Evolutionary conservation across 139 green algal species (phyloP).

Genomic region (Coelastrella sp.): DNA sequence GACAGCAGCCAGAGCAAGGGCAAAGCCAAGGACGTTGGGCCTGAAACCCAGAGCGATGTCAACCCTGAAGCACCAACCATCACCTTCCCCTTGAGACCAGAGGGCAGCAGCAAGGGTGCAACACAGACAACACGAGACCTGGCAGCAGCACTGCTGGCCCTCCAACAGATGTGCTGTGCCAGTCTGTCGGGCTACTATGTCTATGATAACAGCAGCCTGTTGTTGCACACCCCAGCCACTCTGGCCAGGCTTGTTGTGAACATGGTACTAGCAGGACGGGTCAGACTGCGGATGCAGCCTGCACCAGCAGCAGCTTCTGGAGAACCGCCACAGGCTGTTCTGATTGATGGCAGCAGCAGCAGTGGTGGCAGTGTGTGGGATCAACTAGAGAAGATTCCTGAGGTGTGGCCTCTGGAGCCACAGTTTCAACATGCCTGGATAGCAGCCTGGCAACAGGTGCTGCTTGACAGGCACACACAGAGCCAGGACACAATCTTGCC

Average conservation of each 20-base stretch:
- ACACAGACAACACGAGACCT: not conserved
- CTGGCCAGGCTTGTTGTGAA: not conserved
- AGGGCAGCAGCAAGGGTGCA: too few relatives aligned
- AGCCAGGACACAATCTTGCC: not conserved
- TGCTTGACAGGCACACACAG: not conserved
- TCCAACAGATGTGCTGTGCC: not conserved
- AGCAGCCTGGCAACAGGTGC: conserved; percentile 15
- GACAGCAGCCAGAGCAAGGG: not conserved
- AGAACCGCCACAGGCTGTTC: not conserved
- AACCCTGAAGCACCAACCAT: too few relatives aligned
- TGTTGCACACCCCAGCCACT: not conserved
- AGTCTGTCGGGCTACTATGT: not conserved
- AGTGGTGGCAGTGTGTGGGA: not conserved
- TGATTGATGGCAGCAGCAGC: conserved; percentile 9
- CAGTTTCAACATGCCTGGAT: not conserved
- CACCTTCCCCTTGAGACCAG: too few relatives aligned
- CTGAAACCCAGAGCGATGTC: too few relatives aligned
- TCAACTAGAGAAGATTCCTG: not conserved
- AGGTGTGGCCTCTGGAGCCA: not conserved
- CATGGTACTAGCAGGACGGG: not conserved
- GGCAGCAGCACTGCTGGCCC: not conserved
- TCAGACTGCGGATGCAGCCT: not conserved
- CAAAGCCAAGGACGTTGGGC: not conserved
- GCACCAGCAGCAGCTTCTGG: conserved; percentile 18
- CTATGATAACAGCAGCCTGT: not conserved